phyloP scores from a whole-genome alignment of 768 basidiomycete species.

The Panus rudis region DNA sequence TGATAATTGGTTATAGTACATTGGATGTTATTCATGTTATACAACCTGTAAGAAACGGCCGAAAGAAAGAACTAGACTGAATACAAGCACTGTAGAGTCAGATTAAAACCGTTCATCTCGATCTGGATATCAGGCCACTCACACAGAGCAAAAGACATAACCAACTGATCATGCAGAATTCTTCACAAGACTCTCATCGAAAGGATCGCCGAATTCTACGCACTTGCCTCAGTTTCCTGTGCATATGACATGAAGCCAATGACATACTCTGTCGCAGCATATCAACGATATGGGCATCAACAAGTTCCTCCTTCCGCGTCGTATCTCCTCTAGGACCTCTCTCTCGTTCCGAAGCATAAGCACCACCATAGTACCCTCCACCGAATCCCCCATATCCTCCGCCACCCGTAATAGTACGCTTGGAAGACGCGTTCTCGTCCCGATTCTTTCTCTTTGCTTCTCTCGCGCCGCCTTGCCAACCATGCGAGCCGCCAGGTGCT shows the following conservation, averaged over 20 bases:
- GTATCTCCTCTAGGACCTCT: conserved; percentile 1
- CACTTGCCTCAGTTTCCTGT: not conserved
- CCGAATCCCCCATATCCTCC: too few relatives aligned
- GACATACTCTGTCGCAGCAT: conserved; percentile 14
- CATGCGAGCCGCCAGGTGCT: conserved; percentile 3
- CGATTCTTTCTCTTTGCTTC: conserved; percentile 17
- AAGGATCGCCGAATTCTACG: conserved; percentile 25
- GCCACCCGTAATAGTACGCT: too few relatives aligned
- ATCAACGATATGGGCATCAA: conserved; percentile 17
- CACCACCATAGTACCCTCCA: conserved; percentile 1
- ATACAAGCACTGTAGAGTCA: too few relatives aligned
- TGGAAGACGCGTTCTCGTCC: conserved; percentile 9
- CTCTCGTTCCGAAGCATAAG: conserved; percentile 2
- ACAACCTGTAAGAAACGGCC: too few relatives aligned
- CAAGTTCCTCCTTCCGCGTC: conserved; percentile 17
- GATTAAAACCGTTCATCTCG: too few relatives aligned
- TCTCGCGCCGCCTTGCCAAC: conserved; percentile 7
- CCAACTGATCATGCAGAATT: conserved; percentile 2
- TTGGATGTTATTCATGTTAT: too few relatives aligned
- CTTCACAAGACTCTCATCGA: conserved; percentile 22
- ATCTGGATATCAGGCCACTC: too few relatives aligned
- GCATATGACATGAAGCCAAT: not conserved
- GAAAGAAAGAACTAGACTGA: too few relatives aligned
- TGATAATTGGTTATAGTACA: too few relatives aligned
- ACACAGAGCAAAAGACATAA: too few relatives aligned